Conservation (phyloP, 352 stramenopile genomes). For the Globisporangium spiculum region DNA sequence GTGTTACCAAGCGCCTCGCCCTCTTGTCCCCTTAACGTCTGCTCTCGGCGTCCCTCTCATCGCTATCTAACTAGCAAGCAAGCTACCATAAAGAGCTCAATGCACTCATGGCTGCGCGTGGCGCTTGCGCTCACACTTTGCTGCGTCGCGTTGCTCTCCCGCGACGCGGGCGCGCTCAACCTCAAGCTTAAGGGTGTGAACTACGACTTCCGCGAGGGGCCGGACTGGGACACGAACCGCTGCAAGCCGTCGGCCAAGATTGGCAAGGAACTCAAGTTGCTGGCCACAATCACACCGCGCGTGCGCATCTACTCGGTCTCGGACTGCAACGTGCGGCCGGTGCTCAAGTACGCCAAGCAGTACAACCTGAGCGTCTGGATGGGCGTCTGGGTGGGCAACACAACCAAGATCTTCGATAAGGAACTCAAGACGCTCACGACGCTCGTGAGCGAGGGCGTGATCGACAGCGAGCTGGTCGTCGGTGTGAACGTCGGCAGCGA, state of each 20-base stretch:
- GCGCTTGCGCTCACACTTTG: neutral
- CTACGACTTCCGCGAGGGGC: slow-evolving; percentile 56
- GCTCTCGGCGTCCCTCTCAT: neutral
- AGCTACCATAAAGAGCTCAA: neutral
- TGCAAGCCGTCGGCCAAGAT: slow-evolving; percentile 50
- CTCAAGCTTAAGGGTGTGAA: slow-evolving; percentile 49
- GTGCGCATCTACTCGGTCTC: slow-evolving; percentile 59
- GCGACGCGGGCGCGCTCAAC: slow-evolving; percentile 9
- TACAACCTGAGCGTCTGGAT: slow-evolving; percentile 50
- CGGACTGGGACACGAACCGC: slow-evolving; percentile 48
- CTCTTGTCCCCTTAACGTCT: neutral
- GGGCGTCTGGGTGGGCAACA: slow-evolving; percentile 55
- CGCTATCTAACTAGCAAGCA: neutral
- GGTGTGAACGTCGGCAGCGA: slow-evolving; percentile 72
- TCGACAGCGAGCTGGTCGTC: slow-evolving; percentile 29
- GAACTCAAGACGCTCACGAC: slow-evolving; percentile 44
- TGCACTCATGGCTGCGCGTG: neutral
- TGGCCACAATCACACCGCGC: slow-evolving; percentile 37
- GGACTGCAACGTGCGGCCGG: slow-evolving; percentile 60
- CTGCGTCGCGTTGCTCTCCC: slow-evolving; percentile 1
- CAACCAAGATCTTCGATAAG: slow-evolving; percentile 34
- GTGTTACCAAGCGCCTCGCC: neutral
- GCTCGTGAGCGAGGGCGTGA: slow-evolving; percentile 26
- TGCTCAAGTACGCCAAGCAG: slow-evolving; percentile 30
- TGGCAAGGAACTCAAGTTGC: slow-evolving; percentile 35